phyloP scores from a whole-genome alignment of 495 filamentous ascomycete genomes.

The Cercophora sp. region DNA sequence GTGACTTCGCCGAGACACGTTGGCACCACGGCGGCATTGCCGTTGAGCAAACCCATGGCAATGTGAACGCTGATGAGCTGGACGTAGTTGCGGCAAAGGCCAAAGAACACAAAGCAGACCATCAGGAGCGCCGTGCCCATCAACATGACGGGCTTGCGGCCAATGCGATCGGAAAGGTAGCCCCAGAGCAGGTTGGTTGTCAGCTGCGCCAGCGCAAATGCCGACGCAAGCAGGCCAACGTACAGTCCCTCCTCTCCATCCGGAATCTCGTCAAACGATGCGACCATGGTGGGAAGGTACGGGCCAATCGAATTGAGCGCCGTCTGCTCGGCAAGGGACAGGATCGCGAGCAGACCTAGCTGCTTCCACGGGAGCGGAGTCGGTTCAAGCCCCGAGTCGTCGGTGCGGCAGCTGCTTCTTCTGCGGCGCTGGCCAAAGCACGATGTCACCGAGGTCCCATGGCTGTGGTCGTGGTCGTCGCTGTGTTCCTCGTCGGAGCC shows the following conservation, averaged over 20 bases:
- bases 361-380: conserved; percentile 80
- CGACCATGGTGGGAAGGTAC: conserved; percentile 89
- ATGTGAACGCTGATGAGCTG: conserved; percentile 83
- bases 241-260: conserved; percentile 72
- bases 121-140: conserved; percentile 79
- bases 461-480: conserved; percentile 6
- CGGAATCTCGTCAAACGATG: conserved; percentile 76
- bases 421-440: conserved; percentile 13
- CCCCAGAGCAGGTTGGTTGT: conserved; percentile 93
- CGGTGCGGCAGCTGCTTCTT: conserved; percentile 3
- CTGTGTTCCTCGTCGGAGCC: conserved; percentile 6
- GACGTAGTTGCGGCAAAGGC: conserved; percentile 75
- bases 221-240: conserved; percentile 82
- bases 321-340: conserved; percentile 90
- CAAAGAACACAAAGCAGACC: conserved; percentile 78
- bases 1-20: conserved; percentile 95
- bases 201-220: conserved; percentile 90
- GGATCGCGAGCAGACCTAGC: conserved; percentile 77
- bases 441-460: background rate
- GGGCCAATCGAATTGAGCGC: conserved; percentile 95
- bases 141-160: conserved; percentile 89
- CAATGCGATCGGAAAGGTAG: conserved; percentile 80
- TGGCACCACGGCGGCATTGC: conserved; percentile 80
- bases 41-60: conserved; percentile 88
- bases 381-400: conserved; percentile 28